A percentile compares a stretch with the other conserved stretches of the same genome.
phyloP scores from a whole-genome alignment of 345 rosid genomes.

The Brassica cretica region DNA sequence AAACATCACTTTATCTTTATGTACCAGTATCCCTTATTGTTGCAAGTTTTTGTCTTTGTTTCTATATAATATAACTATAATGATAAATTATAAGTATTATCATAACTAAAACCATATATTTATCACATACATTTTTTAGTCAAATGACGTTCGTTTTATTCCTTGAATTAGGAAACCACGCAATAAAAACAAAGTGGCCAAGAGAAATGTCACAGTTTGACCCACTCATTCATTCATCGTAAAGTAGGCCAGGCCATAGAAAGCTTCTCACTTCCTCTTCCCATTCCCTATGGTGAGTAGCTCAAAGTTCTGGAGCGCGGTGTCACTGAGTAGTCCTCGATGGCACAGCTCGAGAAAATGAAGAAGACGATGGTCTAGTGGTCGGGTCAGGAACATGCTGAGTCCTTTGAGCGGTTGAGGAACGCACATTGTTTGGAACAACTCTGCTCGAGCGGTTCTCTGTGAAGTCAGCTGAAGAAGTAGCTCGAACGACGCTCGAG shows the following conservation, averaged over 20 bases:
- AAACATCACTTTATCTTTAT: no score
- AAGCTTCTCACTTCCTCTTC: conserved; percentile 40
- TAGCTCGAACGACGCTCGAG: conserved; percentile 64
- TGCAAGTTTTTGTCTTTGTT: not conserved
- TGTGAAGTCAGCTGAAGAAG: conserved; percentile 80
- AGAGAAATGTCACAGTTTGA: conserved; percentile 27
- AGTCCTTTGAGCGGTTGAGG: conserved; percentile 65
- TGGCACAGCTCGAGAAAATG: conserved; percentile 54
- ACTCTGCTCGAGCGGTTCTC: conserved; percentile 68
- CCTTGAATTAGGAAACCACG: conserved; percentile 29
- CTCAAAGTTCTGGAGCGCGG: conserved; percentile 71
- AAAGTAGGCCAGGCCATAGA: not conserved
- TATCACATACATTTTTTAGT: conserved; percentile 30
- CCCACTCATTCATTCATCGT: conserved; percentile 3
- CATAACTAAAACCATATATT: conserved; percentile 23
- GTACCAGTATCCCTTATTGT: not conserved
- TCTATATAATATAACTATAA: not conserved
- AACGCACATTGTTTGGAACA: conserved; percentile 60
- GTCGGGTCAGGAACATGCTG: conserved; percentile 69
- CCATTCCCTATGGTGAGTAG: conserved; percentile 67
- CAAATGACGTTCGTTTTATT: conserved; percentile 30
- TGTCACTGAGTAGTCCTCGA: conserved; percentile 64
- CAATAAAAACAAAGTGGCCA: conserved; percentile 21
- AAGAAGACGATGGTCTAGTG: conserved; percentile 52
- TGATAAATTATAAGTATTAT: not conserved